Base-by-base conservation (phyloP, 306 rosid species). In the Cucurbita ficifolia region DNA sequence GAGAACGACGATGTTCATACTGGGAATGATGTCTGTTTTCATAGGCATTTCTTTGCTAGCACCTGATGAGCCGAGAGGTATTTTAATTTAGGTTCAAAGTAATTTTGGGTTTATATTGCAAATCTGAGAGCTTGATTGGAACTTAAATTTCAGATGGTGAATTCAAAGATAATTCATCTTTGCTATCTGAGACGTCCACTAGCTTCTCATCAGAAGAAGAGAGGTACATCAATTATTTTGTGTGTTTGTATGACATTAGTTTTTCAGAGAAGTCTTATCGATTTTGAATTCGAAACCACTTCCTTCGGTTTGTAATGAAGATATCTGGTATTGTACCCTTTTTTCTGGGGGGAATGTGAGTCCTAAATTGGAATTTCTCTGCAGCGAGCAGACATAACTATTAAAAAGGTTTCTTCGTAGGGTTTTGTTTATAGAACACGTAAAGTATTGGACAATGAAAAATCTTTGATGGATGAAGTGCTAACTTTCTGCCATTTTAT, bases 41-140 rank as follows among this genome's bases (percentile, higher is more conserved):
- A 58, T 88, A 76, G 99, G 99, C 82, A 94, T 94, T 84, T 87
- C 95, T 75, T 85, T 94, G 81, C 85, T 94, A 80, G 99, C 99
- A 58, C 99, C 99, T 39, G 99, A 94, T 77, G 99, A 94, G 29
- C 55, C 96, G 10, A 94, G 86, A 88, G 99, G 99, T 94, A 83
- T 77, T 75, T 70, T 49, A 55, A 70, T 22, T 5, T 70, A 35
- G 74, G 72, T 51, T 74, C 49, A 33, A 4, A 61, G 43, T 74
- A 56, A 68, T 53, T 67, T 72, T 62, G 57, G 53, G 72, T 42
- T 69, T 71, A 53, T 75, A 58, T 59, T 71, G 73, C 75, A 48
- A 72, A 72, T 70, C 54, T 49, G 40, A 48, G 52, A 59, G 79
- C 85, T 77, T 73, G 63, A 67, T 51, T 81, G 62, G 55, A 69